phyloP scores from a whole-genome alignment of 805 yeast genomes.

The Metahyphopichia silvanorum region DNA sequence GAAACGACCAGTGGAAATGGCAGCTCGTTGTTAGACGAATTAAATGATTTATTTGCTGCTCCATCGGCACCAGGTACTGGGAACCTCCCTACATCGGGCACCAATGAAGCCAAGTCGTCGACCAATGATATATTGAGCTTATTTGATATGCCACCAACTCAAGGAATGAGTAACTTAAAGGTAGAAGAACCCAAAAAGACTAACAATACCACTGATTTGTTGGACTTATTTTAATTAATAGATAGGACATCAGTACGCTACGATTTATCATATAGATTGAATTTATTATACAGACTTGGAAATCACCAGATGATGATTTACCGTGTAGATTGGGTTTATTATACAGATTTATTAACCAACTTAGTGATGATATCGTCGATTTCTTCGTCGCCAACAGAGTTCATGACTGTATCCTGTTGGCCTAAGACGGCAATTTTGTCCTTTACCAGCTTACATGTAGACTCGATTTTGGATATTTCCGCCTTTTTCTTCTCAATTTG shows the following conservation, averaged over 20 bases:
- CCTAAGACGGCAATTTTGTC: constrained; percentile 24
- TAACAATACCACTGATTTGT: constrained; percentile 32
- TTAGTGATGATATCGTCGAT: too few relatives aligned
- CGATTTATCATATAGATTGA: too few relatives aligned
- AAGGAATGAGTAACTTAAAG: constrained; percentile 10
- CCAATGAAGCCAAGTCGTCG: constrained; percentile 12
- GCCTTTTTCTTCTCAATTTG: constrained; percentile 62
- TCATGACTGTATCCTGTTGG: background rate
- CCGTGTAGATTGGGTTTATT: too few relatives aligned
- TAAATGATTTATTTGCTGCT: constrained; percentile 65
- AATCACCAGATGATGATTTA: too few relatives aligned
- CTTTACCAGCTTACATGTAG: constrained; percentile 38
- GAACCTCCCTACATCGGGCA: constrained; percentile 7
- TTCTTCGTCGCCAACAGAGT: background rate
- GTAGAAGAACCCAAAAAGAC: constrained; percentile 6
- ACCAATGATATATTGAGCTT: constrained; percentile 46
- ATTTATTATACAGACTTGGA: too few relatives aligned
- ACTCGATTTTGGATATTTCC: constrained; percentile 48
- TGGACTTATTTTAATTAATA: constrained; percentile 30
- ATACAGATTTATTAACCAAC: too few relatives aligned
- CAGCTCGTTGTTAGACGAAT: constrained; percentile 59
- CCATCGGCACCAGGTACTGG: constrained; percentile 16
- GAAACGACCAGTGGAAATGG: constrained; percentile 16
- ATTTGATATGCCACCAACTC: constrained; percentile 25
- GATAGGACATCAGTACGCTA: too few relatives aligned